Evolutionary conservation across 371 early-diverging fungal species (phyloP).

Genomic region (Dichotomocladium elegans): DNA sequence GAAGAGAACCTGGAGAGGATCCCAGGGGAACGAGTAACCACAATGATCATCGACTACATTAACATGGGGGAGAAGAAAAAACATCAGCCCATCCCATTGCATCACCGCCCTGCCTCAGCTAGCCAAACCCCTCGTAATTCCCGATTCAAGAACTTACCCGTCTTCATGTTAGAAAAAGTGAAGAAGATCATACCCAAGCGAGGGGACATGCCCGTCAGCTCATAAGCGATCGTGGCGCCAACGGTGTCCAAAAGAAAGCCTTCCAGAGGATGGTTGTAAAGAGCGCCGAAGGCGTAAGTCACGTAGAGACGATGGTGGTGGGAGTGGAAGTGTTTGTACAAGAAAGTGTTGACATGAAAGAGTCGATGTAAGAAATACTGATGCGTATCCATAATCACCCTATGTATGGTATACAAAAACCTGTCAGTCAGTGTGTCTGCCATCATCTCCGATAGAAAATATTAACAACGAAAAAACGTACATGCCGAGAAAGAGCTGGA

Average conservation of each 20-base stretch:
- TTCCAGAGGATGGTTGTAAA: conserved; percentile 81
- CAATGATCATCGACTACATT: conserved; percentile 72
- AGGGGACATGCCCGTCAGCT: conserved; percentile 69
- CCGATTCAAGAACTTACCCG: conserved; percentile 32
- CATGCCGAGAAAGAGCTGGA: conserved; percentile 32
- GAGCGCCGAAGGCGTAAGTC: conserved; percentile 77
- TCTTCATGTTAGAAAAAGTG: conserved; percentile 73
- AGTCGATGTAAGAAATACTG: conserved; percentile 78
- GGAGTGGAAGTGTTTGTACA: conserved; percentile 74
- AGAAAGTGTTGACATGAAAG: conserved; percentile 63
- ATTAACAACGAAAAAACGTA: conserved; percentile 17
- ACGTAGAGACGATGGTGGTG: conserved; percentile 75
- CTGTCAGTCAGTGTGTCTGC: background rate
- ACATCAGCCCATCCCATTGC: background rate
- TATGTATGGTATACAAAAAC: conserved; percentile 7
- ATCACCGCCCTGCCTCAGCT: background rate
- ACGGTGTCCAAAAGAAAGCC: conserved; percentile 74
- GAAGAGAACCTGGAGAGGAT: conserved; percentile 63
- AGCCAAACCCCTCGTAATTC: too few relatives aligned
- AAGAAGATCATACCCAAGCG: conserved; percentile 65
- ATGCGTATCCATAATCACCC: conserved; percentile 59
- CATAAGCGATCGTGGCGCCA: conserved; percentile 62
- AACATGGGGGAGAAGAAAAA: too few relatives aligned
- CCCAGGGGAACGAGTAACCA: conserved; percentile 79
- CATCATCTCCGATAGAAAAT: conserved; percentile 2